Percentiles rank a stretch among this genome's conserved stretches.
Conservation (phyloP, 768 basidiomycete genomes). For the Postia placenta region DNA sequence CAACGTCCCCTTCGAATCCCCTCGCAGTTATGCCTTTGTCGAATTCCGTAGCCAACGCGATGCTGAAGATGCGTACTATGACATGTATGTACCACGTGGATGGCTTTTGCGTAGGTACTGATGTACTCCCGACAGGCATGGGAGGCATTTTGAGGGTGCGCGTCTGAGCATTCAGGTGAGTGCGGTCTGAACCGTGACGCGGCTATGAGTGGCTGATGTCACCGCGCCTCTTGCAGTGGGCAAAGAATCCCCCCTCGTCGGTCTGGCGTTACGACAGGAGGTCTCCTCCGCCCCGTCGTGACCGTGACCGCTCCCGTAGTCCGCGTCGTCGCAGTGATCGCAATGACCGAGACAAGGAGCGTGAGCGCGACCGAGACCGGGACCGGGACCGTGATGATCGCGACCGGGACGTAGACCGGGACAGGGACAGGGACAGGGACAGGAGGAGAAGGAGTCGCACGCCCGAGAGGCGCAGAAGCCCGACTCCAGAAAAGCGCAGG, state of each 20-base stretch:
- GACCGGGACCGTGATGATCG: conserved; percentile 32
- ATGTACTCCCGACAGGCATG: conserved; percentile 49
- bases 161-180: conserved; percentile 70
- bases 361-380: conserved; percentile 24
- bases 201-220: neutral
- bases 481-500: conserved; percentile 35
- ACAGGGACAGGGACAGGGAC: conserved; percentile 29
- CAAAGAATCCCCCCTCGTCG: conserved; percentile 78
- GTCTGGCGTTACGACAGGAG: conserved; percentile 73
- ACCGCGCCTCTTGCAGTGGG: conserved; percentile 44
- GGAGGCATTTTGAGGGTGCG: conserved; percentile 65
- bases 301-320: conserved; percentile 46
- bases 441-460: conserved; percentile 45
- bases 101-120: no score
- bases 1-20: conserved; percentile 43
- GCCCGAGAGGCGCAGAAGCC: conserved; percentile 41
- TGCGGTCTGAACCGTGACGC: conserved; percentile 1
- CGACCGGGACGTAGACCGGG: conserved; percentile 29
- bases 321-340: conserved; percentile 37
- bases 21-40: conserved; percentile 79
- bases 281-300: conserved; percentile 38
- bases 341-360: conserved; percentile 15
- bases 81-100: conserved; percentile 55
- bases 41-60: conserved; percentile 75
- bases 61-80: conserved; percentile 79